Percentiles rank a stretch among this genome's conserved stretches.
These are phyloP conservation scores for Talaromyces proteolyticus DNA, from an alignment of 495 filamentous ascomycete species.

Conservation along the genomic window DNA sequence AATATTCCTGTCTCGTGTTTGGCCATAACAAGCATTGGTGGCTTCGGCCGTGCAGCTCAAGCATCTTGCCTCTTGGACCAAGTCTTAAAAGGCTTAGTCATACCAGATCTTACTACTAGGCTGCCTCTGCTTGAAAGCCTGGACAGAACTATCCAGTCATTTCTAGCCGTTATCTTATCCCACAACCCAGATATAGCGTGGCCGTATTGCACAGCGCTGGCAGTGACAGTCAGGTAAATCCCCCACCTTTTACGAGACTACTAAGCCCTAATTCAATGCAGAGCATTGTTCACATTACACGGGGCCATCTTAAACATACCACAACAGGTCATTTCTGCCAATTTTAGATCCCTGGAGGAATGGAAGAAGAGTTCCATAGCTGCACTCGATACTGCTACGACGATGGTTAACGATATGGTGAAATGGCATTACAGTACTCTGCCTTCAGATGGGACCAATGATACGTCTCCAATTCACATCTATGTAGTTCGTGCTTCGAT, in stretches of 20 bases:
- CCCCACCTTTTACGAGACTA: background rate
- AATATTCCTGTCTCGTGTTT: background rate
- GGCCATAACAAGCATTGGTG: slow-evolving; percentile 7
- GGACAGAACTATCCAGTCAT: slow-evolving; percentile 10
- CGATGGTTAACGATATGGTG: slow-evolving; percentile 7
- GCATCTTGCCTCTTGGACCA: slow-evolving; percentile 24
- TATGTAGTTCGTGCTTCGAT: background rate
- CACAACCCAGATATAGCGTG: background rate
- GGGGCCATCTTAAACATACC: slow-evolving; percentile 3
- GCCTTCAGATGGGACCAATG: background rate
- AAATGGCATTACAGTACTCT: background rate
- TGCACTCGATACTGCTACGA: slow-evolving; percentile 6
- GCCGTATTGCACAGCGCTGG: background rate
- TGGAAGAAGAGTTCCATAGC: slow-evolving; percentile 3
- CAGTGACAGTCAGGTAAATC: background rate
- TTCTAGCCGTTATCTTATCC: background rate
- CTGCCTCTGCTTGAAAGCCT: slow-evolving; percentile 9
- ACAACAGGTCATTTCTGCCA: background rate
- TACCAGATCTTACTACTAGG: slow-evolving; percentile 11
- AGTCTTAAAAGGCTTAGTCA: slow-evolving; percentile 9
- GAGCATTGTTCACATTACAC: slow-evolving; percentile 7
- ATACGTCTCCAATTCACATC: background rate
- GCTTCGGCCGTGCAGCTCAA: slow-evolving; percentile 23
- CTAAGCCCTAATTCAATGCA: background rate
- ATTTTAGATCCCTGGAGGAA: background rate